Base-by-base conservation (phyloP, 106 monocot species). In the Chionographis japonica region DNA sequence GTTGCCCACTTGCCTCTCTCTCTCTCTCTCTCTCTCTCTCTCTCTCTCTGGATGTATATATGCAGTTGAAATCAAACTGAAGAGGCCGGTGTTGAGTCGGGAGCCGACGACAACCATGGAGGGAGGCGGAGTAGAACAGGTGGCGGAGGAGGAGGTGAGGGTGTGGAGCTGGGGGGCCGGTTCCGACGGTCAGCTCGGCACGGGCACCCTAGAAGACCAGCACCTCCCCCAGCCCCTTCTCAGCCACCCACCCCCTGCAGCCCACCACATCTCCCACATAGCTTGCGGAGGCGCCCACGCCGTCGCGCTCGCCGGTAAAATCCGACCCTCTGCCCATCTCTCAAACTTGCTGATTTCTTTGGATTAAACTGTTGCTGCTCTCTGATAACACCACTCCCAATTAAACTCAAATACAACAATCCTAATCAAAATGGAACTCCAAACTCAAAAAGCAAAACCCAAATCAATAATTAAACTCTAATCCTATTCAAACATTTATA, bases 131-230 rank as follows among this genome's bases (percentile, higher is more conserved):
- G 62, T 12, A 7, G 77, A 68, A n/a, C 55, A 69, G 14, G 70
- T 56, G 36, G 74, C 60, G 17, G 60, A 50, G 64, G 66, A 17
- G 69, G 69, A 72, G 40, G 72, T 49, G 8, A 27, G 55, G 40
- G 65, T 65, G 14, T 94, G 90, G 84, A 81, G 84, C 58, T 94
- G 94, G 94, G 94, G 94, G 11, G 94, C 90, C 0, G 90, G 90
- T 15, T 80, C 94, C 8, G 94, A 94, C 16, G 94, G 94, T 6
- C 94, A 94, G 62, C 84, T 94, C 11, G 89, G 79, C 14, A 80
- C 72, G 4, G 90, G 82, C 8, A 63, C 52, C 56, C 68, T 70
- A 27, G 50, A 78, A 49, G 94, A 94, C 64, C 67, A 78, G 35
- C 62, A 49, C 63, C 62, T 74, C 13, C 90, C 94, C 14, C 90